These are phyloP conservation scores for Penicillium sp. DNA, from an alignment of 2,329 filamentous ascomycete species.

Conservation along the genomic window DNA sequence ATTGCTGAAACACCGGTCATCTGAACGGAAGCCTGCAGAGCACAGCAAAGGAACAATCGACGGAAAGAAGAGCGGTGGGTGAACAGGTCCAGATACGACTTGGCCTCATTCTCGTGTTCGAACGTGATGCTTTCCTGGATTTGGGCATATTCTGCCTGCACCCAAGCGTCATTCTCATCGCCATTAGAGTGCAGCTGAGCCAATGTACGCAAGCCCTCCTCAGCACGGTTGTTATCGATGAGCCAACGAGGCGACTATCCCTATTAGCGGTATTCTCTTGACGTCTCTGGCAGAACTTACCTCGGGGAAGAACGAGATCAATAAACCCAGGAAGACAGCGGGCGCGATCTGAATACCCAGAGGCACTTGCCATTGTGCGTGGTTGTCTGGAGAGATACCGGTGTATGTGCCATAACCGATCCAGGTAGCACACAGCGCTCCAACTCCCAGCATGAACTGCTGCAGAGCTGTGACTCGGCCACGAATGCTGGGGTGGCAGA, in stretches of 20 bases:
- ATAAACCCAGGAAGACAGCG: conserved; percentile 61
- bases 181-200: conserved; percentile 71
- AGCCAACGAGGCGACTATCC: conserved; percentile 66
- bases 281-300: conserved; percentile 11
- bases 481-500: conserved; percentile 76
- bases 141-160: conserved; percentile 70
- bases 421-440: conserved; percentile 71
- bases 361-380: conserved; percentile 62
- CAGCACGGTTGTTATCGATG: conserved; percentile 67
- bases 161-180: conserved; percentile 66
- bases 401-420: conserved; percentile 67
- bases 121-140: conserved; percentile 67
- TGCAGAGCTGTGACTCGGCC: conserved; percentile 74
- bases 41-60: conserved; percentile 68
- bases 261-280: not conserved
- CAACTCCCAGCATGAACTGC: conserved; percentile 81
- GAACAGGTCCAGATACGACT: conserved; percentile 71
- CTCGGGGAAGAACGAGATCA: conserved; percentile 75
- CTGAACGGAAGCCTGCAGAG: conserved; percentile 70
- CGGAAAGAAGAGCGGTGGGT: conserved; percentile 67
- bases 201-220: conserved; percentile 66
- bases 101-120: conserved; percentile 69
- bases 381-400: conserved; percentile 49
- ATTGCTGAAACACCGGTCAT: conserved; percentile 77
- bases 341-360: conserved; percentile 73